These are phyloP conservation scores for Yarrowia osloensis DNA, from an alignment of 805 yeast species.

Conservation along the genomic window DNA sequence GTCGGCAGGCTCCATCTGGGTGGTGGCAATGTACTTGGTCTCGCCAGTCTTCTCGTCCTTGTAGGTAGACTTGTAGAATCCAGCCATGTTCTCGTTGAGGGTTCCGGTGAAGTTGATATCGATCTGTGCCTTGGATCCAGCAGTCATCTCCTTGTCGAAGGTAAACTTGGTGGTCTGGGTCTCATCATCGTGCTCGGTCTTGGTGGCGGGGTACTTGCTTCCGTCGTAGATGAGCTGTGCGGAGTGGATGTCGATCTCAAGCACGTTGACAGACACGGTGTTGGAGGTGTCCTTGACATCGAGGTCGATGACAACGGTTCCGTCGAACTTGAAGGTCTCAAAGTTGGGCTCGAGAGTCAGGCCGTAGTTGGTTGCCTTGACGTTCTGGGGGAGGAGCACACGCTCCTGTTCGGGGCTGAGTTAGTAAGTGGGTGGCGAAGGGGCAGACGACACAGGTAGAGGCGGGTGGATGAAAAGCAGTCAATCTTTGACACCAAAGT, in stretches of 20 bases:
- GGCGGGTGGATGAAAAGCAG: not conserved
- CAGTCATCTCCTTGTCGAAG: conserved; percentile 48
- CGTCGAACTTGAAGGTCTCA: conserved; percentile 43
- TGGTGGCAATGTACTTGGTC: conserved; percentile 60
- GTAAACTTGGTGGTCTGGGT: conserved; percentile 65
- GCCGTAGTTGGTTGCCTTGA: conserved; percentile 74
- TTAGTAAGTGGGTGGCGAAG: conserved; percentile 3
- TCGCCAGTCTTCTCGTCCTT: conserved; percentile 51
- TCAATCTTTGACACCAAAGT: not conserved
- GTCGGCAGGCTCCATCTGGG: conserved; percentile 77
- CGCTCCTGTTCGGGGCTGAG: conserved; percentile 37
- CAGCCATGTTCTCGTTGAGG: conserved; percentile 70
- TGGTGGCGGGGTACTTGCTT: conserved; percentile 40
- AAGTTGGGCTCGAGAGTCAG: conserved; percentile 65
- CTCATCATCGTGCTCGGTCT: conserved; percentile 48
- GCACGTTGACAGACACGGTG: conserved; percentile 56
- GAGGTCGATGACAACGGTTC: conserved; percentile 48
- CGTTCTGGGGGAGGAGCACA: conserved; percentile 59
- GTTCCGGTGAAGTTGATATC: conserved; percentile 56
- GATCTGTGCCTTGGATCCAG: conserved; percentile 56
- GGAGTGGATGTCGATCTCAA: conserved; percentile 63
- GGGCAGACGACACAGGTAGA: too few relatives aligned
- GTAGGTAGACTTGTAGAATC: conserved; percentile 69
- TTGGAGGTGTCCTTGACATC: conserved; percentile 48
- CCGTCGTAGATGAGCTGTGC: conserved; percentile 45